Evolutionary conservation across 2,329 filamentous ascomycete species (phyloP), one percentile per base, ranked within the genome.

Genomic region (Scedosporium minutisporum): DNA sequence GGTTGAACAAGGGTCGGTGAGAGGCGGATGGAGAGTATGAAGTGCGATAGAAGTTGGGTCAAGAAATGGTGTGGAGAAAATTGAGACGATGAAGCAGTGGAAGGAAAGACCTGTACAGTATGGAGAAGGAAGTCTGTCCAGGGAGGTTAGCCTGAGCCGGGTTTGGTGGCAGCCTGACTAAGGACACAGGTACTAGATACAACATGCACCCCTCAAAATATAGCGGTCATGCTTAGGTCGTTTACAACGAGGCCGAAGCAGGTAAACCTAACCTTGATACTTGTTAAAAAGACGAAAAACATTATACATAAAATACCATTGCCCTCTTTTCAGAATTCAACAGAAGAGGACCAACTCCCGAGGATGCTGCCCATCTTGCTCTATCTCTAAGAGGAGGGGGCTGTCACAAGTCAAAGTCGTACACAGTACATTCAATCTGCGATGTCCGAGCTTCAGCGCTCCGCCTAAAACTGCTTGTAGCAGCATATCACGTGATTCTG

Each of bases 1-100:
- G 12, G 46, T 51, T 55, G 46, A 61, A 57, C 69, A 71, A 68
- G 65, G 66, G 62, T 69, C 66, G 67, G 67, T 69, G 64, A 65
- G 66, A 67, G 72, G 69, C 69, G 71, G 44, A 62, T 57, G 61
- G 29, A 51, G 38, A 44, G 42, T 46, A 46, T 58, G n/a, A 58
- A 58, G 5, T 38, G 29, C 38, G 42, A 44, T 27, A 41, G 38
- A n/a, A 29, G 61, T 62, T 48, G 21, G 38, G 25, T 58, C 33
- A 51, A 48, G 61, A 58, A 48, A 18, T 38, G 61, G 53, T 62
- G 61, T 62, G 61, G 61, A 62, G 61, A 62, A 62, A 62, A 58
- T 58, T 62, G 61, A 62, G 61, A 62, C n/a, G 53, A 53, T 57
- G 60, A 61, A 61, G 60, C 48, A 61, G 60, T 21, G 27, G 33